phyloP scores from a whole-genome alignment of 169 alveolate genomes.

The Plasmodium sp. region DNA sequence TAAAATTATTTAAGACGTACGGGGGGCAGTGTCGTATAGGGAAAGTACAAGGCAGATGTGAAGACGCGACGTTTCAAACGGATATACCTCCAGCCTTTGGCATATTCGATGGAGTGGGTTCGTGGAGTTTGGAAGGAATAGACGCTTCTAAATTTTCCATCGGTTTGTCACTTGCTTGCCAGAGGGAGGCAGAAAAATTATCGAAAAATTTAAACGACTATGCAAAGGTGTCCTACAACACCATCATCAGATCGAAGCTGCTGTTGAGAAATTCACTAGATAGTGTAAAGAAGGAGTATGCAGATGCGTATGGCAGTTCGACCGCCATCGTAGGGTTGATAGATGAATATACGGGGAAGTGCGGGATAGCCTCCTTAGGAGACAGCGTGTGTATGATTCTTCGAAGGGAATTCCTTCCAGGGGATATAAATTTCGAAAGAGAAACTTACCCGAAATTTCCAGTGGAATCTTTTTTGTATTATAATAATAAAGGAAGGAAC shows the following conservation, averaged over 20 bases:
- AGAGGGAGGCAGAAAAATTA: slow-evolving; percentile 58
- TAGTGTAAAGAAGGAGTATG: slow-evolving; percentile 73
- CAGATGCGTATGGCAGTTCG: slow-evolving; percentile 83
- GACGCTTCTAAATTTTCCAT: slow-evolving; percentile 81
- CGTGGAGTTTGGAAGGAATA: slow-evolving; percentile 82
- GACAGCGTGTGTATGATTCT: slow-evolving; percentile 79
- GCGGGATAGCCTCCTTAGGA: slow-evolving; percentile 82
- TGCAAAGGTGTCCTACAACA: slow-evolving; percentile 74
- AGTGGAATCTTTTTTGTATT: slow-evolving; percentile 63
- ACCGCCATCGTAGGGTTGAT: slow-evolving; percentile 82
- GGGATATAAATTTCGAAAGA: slow-evolving; percentile 75
- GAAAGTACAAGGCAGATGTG: slow-evolving; percentile 77
- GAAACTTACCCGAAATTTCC: slow-evolving; percentile 57
- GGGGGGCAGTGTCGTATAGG: slow-evolving; percentile 75
- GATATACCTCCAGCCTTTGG: slow-evolving; percentile 81
- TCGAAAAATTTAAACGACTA: slow-evolving; percentile 60
- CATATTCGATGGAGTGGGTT: slow-evolving; percentile 84
- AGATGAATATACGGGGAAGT: slow-evolving; percentile 76
- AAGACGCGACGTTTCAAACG: slow-evolving; percentile 79
- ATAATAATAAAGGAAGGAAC: slow-evolving; percentile 56
- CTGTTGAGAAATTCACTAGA: slow-evolving; percentile 76
- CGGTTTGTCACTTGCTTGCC: slow-evolving; percentile 78
- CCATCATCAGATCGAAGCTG: slow-evolving; percentile 76
- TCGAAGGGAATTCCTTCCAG: slow-evolving; percentile 78
- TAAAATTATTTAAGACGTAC: slow-evolving; percentile 52